Evolutionary conservation across 306 rosid species (phyloP).

Genomic region (Lathyrus sativus): DNA sequence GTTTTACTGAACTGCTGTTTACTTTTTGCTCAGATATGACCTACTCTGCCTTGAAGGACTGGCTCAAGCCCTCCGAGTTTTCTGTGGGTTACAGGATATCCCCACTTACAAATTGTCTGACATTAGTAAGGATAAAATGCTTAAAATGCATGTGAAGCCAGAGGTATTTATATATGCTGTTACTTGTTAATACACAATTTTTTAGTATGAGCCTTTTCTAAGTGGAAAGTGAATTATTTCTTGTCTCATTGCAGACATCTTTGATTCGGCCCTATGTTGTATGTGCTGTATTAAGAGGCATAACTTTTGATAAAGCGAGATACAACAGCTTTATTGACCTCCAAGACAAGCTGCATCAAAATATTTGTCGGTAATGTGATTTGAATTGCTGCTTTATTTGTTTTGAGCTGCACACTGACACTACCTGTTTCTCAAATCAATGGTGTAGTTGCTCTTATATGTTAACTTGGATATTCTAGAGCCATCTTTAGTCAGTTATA

Average conservation of each 20-base stretch:
- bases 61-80: conserved; percentile 79
- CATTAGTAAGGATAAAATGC: conserved; percentile 59
- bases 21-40: conserved; percentile 64
- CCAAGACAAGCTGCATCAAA: conserved; percentile 96
- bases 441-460: background rate
- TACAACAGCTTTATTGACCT: conserved; percentile 93
- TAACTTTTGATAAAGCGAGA: conserved; percentile 69
- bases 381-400: conserved; percentile 1
- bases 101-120: conserved; percentile 64
- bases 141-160: conserved; percentile 82
- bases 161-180: conserved; percentile 58
- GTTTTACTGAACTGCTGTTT: conserved; percentile 24
- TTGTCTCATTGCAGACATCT: conserved; percentile 58
- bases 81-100: conserved; percentile 55
- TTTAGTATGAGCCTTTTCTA: conserved; percentile 19
- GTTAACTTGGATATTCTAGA: conserved; percentile 3
- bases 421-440: conserved; percentile 17
- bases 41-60: conserved; percentile 94
- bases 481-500: background rate
- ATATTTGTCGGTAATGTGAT: conserved; percentile 82
- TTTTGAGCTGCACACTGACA: conserved; percentile 14
- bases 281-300: conserved; percentile 84
- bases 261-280: conserved; percentile 71
- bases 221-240: conserved; percentile 27
- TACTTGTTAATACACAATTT: background rate